phyloP scores from a whole-genome alignment of 2,329 filamentous ascomycete genomes.

The Colletotrichum acutatum region DNA sequence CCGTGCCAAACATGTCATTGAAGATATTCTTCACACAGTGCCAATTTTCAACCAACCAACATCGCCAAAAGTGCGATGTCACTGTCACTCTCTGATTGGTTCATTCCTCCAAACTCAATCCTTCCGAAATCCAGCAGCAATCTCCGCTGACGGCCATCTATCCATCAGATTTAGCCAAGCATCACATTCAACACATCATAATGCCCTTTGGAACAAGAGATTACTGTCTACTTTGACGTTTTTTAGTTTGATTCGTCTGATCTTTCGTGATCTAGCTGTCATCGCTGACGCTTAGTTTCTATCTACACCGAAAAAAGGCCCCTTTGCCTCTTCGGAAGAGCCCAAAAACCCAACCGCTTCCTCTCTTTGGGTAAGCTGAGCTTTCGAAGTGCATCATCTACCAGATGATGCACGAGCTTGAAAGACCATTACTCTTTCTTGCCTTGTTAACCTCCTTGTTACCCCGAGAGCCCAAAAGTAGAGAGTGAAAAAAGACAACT shows the following conservation, averaged over 20 bases:
- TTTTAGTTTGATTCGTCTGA: constrained; percentile 9
- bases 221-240: neutral
- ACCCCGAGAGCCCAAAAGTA: constrained; percentile 8
- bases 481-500: constrained; percentile 16
- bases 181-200: neutral
- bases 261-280: constrained; percentile 27
- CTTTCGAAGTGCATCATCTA: neutral
- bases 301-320: constrained; percentile 13
- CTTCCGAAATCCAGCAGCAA: neutral
- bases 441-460: neutral
- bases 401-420: constrained; percentile 11
- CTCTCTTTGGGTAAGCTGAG: neutral
- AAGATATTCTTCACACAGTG: neutral
- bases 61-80: constrained; percentile 1
- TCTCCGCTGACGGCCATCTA: too few relatives aligned
- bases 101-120: neutral
- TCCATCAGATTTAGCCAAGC: neutral
- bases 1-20: neutral
- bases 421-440: neutral
- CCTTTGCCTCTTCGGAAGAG: neutral
- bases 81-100: constrained; percentile 13
- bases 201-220: neutral
- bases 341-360: neutral
- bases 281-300: constrained; percentile 33
- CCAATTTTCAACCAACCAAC: neutral